These are phyloP conservation scores for Kickxella alabastrina DNA, from an alignment of 192 early-diverging fungal genomes.

Conservation along the genomic window DNA sequence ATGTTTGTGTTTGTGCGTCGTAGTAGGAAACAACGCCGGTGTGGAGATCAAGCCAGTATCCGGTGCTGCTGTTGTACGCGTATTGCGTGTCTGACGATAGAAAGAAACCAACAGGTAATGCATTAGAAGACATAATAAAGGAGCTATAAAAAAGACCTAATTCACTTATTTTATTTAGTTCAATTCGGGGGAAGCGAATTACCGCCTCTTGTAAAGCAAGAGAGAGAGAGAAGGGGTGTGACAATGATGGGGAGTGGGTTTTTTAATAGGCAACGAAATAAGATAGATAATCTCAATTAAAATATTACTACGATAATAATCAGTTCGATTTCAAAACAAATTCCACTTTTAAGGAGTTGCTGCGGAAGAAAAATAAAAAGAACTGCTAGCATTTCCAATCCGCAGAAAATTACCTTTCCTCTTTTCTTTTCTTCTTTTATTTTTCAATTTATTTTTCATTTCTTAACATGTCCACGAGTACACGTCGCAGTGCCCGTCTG, in stretches of 20 bases:
- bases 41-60: constrained; percentile 55
- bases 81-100: constrained; percentile 43
- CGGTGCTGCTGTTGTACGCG: constrained; percentile 44
- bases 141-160: no score
- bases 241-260: no score
- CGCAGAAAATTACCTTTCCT: not conserved
- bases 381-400: not conserved
- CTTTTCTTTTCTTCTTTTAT: constrained; percentile 7
- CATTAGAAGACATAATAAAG: no score
- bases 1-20: constrained; percentile 50
- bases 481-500: constrained; percentile 30
- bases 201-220: no score
- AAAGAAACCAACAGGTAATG: constrained; percentile 26
- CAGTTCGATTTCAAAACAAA: no score
- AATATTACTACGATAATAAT: no score
- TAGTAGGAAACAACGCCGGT: constrained; percentile 54
- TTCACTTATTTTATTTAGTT: no score
- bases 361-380: not conserved
- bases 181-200: no score
- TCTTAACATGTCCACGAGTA: not conserved
- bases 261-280: no score
- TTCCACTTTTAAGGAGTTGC: no score
- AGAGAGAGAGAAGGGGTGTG: no score
- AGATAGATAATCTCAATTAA: no score
- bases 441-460: not conserved